Conservation (phyloP, 768 basidiomycete genomes). For the Agrocybe pediades region DNA sequence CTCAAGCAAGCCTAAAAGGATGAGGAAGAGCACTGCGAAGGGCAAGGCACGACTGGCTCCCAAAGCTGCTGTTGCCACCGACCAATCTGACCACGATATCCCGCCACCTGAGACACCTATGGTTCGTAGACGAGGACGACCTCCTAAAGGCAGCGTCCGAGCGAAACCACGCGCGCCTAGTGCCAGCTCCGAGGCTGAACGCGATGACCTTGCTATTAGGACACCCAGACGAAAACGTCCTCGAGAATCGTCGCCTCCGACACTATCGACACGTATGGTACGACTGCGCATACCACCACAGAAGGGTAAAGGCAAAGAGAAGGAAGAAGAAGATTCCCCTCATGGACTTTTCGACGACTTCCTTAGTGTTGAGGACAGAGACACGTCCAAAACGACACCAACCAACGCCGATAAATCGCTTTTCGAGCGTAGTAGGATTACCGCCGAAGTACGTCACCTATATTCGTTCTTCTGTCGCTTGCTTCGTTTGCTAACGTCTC, state of each 20-base stretch:
- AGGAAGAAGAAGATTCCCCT: slow-evolving; percentile 59
- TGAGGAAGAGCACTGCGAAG: slow-evolving; percentile 21
- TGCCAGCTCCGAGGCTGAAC: slow-evolving; percentile 40
- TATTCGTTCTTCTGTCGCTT: no score
- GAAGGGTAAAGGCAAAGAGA: slow-evolving; percentile 66
- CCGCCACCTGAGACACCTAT: slow-evolving; percentile 28
- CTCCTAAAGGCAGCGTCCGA: slow-evolving; percentile 3
- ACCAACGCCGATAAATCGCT: slow-evolving; percentile 58
- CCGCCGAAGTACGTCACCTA: slow-evolving; percentile 66
- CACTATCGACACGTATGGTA: slow-evolving; percentile 24
- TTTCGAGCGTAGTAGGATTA: slow-evolving; percentile 72
- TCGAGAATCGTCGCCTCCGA: slow-evolving; percentile 35
- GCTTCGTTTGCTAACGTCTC: slow-evolving; percentile 5
- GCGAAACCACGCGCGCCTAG: slow-evolving; percentile 12
- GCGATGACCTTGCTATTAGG: slow-evolving; percentile 23
- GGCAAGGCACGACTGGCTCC: slow-evolving; percentile 30
- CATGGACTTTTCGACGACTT: slow-evolving; percentile 85
- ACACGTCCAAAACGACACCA: slow-evolving; percentile 70
- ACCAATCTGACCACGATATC: slow-evolving; percentile 27
- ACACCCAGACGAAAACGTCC: slow-evolving; percentile 49
- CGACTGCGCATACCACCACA: slow-evolving; percentile 55
- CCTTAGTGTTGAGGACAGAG: slow-evolving; percentile 66
- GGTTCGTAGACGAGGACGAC: slow-evolving; percentile 8
- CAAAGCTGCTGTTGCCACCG: slow-evolving; percentile 24
- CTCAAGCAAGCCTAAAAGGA: slow-evolving; percentile 21